Conservation (phyloP, 148 eudicot species). For the Silene conica region DNA sequence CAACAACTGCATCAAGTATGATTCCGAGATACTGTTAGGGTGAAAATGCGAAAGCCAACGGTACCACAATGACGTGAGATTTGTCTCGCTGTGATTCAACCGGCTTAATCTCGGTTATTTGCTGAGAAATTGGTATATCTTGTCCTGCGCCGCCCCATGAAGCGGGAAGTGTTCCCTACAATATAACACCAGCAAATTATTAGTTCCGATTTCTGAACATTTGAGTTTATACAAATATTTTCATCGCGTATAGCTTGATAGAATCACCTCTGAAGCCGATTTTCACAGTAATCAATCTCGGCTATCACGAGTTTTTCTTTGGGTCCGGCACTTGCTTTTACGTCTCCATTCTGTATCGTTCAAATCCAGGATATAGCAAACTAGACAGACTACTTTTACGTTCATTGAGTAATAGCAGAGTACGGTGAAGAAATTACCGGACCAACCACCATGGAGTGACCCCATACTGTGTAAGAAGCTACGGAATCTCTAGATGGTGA, state of each 20-base stretch:
- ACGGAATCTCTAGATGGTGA: conserved; percentile 27
- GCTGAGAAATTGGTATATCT: conserved; percentile 2
- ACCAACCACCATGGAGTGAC: conserved; percentile 28
- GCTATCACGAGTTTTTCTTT: conserved; percentile 19
- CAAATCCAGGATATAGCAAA: not conserved
- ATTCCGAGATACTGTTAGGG: too few species aligned
- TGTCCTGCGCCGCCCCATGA: not conserved
- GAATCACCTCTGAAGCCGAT: conserved; percentile 21
- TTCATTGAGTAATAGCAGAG: not conserved
- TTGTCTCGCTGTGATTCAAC: not conserved
- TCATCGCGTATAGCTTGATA: not conserved
- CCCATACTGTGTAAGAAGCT: conserved; percentile 28
- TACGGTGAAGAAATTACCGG: conserved; percentile 5
- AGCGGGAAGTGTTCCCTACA: conserved; percentile 13
- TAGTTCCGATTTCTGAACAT: not conserved
- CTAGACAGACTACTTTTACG: not conserved
- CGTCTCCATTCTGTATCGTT: conserved; percentile 15
- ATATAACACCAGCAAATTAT: not conserved
- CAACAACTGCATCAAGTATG: too few species aligned
- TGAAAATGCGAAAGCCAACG: too few species aligned
- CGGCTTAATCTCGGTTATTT: not conserved
- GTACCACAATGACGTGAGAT: not conserved
- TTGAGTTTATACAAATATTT: not conserved
- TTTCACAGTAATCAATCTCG: conserved; percentile 24
- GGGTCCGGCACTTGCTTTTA: conserved; percentile 13